Evolutionary conservation across 257 asterid species (phyloP).

Genomic region (Scutellaria baicalensis): DNA sequence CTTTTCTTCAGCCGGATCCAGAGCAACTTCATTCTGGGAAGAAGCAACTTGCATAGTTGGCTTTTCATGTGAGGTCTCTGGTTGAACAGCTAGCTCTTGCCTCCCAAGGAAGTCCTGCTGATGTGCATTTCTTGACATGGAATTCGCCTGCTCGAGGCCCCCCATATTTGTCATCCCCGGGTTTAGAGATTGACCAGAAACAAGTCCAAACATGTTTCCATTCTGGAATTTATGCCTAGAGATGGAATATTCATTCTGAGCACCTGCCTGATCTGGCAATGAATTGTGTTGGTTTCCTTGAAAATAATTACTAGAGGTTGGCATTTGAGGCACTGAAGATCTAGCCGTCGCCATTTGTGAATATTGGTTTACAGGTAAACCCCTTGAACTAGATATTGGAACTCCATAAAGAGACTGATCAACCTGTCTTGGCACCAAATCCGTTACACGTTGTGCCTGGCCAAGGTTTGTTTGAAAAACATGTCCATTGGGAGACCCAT

Average conservation of each 20-base stretch:
- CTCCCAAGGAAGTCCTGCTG: slow-evolving; percentile 32
- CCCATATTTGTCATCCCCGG: slow-evolving; percentile 26
- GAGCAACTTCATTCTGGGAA: slow-evolving; percentile 47
- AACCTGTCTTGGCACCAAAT: slow-evolving; percentile 53
- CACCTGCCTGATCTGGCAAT: slow-evolving; percentile 38
- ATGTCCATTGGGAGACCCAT: slow-evolving; percentile 53
- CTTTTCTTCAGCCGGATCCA: slow-evolving; percentile 89
- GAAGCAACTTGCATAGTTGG: slow-evolving; percentile 29
- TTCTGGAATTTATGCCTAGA: slow-evolving; percentile 46
- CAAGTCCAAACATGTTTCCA: slow-evolving; percentile 38
- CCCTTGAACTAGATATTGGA: slow-evolving; percentile 78
- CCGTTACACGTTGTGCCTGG: slow-evolving; percentile 42
- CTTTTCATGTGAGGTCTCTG: slow-evolving; percentile 36
- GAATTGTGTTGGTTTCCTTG: slow-evolving; percentile 39
- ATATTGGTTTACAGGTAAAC: slow-evolving; percentile 41
- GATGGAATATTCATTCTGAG: slow-evolving; percentile 34
- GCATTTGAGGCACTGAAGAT: slow-evolving; percentile 43
- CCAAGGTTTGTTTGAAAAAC: slow-evolving; percentile 42
- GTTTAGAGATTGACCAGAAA: slow-evolving; percentile 36
- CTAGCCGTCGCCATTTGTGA: slow-evolving; percentile 46
- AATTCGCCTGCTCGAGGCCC: slow-evolving; percentile 42
- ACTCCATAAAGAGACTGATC: slow-evolving; percentile 88
- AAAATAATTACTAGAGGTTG: slow-evolving; percentile 36
- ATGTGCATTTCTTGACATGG: slow-evolving; percentile 34
- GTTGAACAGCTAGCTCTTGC: slow-evolving; percentile 32